These are phyloP conservation scores for Chlorella vulgaris DNA, from an alignment of 139 green algal genomes.

Conservation along the genomic window DNA sequence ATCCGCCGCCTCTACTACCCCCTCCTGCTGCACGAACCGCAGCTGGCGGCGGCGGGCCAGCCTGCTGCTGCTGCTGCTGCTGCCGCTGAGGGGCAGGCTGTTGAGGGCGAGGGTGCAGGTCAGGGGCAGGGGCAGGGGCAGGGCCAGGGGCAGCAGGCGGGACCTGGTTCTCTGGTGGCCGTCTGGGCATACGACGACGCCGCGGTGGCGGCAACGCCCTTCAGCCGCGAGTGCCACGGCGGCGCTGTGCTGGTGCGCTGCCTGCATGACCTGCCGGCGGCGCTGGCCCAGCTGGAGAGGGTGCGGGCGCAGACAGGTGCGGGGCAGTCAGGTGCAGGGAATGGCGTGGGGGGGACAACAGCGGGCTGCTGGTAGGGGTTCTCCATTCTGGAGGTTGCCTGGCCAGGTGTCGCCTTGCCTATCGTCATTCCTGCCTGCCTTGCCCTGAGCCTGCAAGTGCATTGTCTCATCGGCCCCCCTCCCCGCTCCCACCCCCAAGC, in stretches of 20 bases:
- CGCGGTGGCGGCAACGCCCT: constrained; percentile 12
- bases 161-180: constrained; percentile 7
- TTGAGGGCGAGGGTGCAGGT: not conserved
- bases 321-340: not conserved
- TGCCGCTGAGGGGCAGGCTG: not conserved
- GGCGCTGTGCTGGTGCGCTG: constrained; percentile 51
- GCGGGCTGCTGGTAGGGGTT: no score
- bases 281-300: constrained; percentile 34
- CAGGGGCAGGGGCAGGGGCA: not conserved
- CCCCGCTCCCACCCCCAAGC: not conserved
- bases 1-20: constrained; percentile 89
- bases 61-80: not conserved
- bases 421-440: not conserved
- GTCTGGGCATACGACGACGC: constrained; percentile 59
- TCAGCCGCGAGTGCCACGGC: constrained; percentile 36
- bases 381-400: no score
- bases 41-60: constrained; percentile 35
- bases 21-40: constrained; percentile 71
- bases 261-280: constrained; percentile 49
- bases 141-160: not conserved
- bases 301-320: constrained; percentile 30
- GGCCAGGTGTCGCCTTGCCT: no score
- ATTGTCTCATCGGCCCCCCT: not conserved
- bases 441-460: not conserved
- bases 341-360: not conserved